A percentile compares a stretch with the other conserved stretches of the same genome.
Evolutionary conservation across 2,329 filamentous ascomycete species (phyloP).

Genomic region (Xylariaceae sp.): DNA sequence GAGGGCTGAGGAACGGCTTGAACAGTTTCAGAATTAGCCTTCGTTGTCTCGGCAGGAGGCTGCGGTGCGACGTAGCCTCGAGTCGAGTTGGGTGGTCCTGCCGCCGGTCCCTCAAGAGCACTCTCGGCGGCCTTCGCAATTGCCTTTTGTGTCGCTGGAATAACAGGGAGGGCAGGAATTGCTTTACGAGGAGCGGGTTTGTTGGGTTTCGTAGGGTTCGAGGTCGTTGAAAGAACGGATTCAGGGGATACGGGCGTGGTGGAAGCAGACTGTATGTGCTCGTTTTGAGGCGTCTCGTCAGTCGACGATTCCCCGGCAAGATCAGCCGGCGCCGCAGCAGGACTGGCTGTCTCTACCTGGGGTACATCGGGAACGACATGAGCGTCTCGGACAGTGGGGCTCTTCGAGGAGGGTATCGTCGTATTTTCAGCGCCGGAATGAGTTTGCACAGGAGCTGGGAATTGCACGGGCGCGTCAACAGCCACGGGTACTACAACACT

Average conservation of each 20-base stretch:
- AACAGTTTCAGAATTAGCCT: conserved; percentile 25
- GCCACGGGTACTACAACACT: conserved; percentile 19
- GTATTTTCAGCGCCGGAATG: conserved; percentile 18
- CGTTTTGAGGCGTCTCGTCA: conserved; percentile 32
- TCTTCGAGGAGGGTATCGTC: conserved; percentile 17
- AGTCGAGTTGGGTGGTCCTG: conserved; percentile 9
- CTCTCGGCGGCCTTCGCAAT: conserved; percentile 30
- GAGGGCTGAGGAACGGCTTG: conserved; percentile 27
- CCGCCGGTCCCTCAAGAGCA: conserved; percentile 21
- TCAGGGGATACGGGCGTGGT: conserved; percentile 35
- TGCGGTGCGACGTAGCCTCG: conserved; percentile 16
- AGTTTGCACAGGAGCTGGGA: conserved; percentile 39
- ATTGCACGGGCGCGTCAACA: conserved; percentile 36
- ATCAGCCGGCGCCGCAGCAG: conserved; percentile 8
- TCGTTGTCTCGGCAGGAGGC: conserved; percentile 10
- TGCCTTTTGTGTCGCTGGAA: conserved; percentile 44
- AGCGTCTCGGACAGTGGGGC: conserved; percentile 12
- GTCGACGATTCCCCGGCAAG: conserved; percentile 20
- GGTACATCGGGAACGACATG: conserved; percentile 19
- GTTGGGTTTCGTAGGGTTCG: conserved; percentile 26
- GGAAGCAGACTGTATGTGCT: conserved; percentile 30
- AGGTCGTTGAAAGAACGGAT: conserved; percentile 23
- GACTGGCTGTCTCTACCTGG: conserved; percentile 10
- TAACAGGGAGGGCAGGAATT: conserved; percentile 40
- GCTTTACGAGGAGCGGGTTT: conserved; percentile 34